Percentiles rank a stretch among this genome's conserved stretches.
These are phyloP conservation scores for Roridomyces roridus DNA, from an alignment of 768 basidiomycete species.

Conservation along the genomic window DNA sequence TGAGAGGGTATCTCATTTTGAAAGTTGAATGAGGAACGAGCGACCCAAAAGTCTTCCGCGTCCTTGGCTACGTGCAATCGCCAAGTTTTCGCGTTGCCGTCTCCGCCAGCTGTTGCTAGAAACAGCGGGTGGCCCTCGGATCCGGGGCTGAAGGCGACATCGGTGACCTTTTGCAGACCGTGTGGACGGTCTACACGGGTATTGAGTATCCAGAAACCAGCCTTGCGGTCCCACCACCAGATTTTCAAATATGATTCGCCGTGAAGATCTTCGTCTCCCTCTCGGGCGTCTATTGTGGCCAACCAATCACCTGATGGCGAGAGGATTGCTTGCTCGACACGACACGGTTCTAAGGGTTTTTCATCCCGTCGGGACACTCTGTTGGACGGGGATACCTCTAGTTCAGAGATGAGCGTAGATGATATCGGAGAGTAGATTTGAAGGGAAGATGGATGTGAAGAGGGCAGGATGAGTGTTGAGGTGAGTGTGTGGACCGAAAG, in stretches of 20 bases:
- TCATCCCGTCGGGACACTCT: constrained; percentile 85
- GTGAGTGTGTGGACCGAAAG: constrained; percentile 79
- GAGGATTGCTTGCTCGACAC: constrained; percentile 74
- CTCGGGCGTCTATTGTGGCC: constrained; percentile 85
- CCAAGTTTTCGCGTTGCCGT: constrained; percentile 86
- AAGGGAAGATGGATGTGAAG: constrained; percentile 94
- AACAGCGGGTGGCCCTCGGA: constrained; percentile 39
- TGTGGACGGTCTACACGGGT: constrained; percentile 92
- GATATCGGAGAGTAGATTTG: constrained; percentile 84
- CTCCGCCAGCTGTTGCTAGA: constrained; percentile 78
- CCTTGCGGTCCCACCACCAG: constrained; percentile 83
- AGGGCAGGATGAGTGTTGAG: constrained; percentile 83
- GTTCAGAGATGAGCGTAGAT: constrained; percentile 77
- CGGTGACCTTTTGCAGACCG: constrained; percentile 64
- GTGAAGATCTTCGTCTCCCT: constrained; percentile 68
- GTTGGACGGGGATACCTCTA: constrained; percentile 95
- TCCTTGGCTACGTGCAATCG: constrained; percentile 54
- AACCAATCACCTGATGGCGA: constrained; percentile 85
- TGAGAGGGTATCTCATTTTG: constrained; percentile 71
- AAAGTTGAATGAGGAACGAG: constrained; percentile 73
- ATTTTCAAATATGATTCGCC: constrained; percentile 85
- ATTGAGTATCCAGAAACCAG: constrained; percentile 74
- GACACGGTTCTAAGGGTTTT: constrained; percentile 72
- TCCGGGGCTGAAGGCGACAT: constrained; percentile 71
- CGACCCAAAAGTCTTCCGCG: constrained; percentile 79